These are phyloP conservation scores for Lomentospora prolificans DNA, from an alignment of 2,329 filamentous ascomycete genomes.

Conservation along the genomic window DNA sequence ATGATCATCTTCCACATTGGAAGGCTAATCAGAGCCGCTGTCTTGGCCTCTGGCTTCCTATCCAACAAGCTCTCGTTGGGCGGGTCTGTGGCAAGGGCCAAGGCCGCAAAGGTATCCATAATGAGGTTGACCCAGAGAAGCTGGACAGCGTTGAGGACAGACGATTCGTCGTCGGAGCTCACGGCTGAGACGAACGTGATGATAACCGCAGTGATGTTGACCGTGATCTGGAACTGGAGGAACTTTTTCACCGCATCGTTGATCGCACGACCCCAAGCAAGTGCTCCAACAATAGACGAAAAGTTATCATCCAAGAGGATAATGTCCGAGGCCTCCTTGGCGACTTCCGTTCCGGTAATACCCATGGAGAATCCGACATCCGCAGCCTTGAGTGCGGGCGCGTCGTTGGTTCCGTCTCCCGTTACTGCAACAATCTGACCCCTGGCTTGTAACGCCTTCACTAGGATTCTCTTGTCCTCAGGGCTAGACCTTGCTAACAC, in stretches of 20 bases:
- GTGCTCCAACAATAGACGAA: constrained; percentile 53
- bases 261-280: constrained; percentile 60
- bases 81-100: constrained; percentile 55
- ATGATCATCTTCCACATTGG: constrained; percentile 90
- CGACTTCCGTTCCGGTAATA: constrained; percentile 55
- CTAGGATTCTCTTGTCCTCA: constrained; percentile 49
- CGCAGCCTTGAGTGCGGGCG: constrained; percentile 53
- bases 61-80: constrained; percentile 48
- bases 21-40: constrained; percentile 60
- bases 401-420: constrained; percentile 59
- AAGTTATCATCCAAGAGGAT: constrained; percentile 61
- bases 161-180: constrained; percentile 40
- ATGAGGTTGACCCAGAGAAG: constrained; percentile 62
- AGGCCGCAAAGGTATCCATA: constrained; percentile 59
- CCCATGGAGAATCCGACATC: constrained; percentile 63
- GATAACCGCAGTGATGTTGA: constrained; percentile 59
- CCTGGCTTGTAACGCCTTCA: constrained; percentile 41
- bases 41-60: constrained; percentile 64
- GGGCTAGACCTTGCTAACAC: constrained; percentile 50
- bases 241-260: constrained; percentile 62
- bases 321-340: constrained; percentile 60
- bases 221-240: constrained; percentile 60
- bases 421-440: constrained; percentile 54
- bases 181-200: constrained; percentile 57
- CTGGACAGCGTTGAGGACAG: constrained; percentile 56